Percentiles rank a stretch among this genome's conserved stretches.
Conservation (phyloP, 2,329 filamentous ascomycete species). For the Neofusicoccum laricinum region DNA sequence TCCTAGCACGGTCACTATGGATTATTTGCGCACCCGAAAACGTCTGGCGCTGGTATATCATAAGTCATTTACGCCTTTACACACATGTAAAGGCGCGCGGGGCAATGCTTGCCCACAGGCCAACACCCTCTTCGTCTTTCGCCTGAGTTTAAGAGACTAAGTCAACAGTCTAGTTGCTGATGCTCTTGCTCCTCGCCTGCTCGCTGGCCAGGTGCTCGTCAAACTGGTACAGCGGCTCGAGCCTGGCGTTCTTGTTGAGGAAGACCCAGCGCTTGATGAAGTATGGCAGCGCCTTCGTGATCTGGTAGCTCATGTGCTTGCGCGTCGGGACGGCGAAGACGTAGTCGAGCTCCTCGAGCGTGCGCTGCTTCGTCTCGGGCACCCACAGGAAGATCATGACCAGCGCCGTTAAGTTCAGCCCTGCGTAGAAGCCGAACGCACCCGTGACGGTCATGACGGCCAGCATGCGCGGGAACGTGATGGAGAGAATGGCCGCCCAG, state of each 20-base stretch:
- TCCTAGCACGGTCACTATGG: neutral
- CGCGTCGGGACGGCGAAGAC: slow-evolving; percentile 47
- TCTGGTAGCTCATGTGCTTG: slow-evolving; percentile 40
- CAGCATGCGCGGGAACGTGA: slow-evolving; percentile 62
- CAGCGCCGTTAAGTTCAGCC: slow-evolving; percentile 59
- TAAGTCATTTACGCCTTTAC: neutral
- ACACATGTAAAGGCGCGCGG: too few relatives aligned
- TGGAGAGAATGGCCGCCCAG: slow-evolving; percentile 57
- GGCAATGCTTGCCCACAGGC: too few relatives aligned
- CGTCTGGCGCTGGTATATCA: neutral
- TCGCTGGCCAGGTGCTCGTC: slow-evolving; percentile 19
- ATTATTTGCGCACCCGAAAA: neutral
- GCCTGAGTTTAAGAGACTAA: too few relatives aligned
- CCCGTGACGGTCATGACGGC: slow-evolving; percentile 49
- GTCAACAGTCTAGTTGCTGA: neutral
- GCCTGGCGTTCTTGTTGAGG: slow-evolving; percentile 30
- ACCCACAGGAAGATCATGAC: slow-evolving; percentile 62
- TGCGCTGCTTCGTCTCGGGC: slow-evolving; percentile 48
- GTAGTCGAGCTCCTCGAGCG: slow-evolving; percentile 50
- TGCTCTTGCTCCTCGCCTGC: slow-evolving; percentile 2
- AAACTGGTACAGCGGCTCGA: slow-evolving; percentile 39
- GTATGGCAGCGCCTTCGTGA: slow-evolving; percentile 42
- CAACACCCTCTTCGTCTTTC: too few relatives aligned
- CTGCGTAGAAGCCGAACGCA: slow-evolving; percentile 61
- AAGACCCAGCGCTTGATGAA: slow-evolving; percentile 46